Conservation (phyloP, 805 yeast genomes). For the Saturnispora zaruensis region DNA sequence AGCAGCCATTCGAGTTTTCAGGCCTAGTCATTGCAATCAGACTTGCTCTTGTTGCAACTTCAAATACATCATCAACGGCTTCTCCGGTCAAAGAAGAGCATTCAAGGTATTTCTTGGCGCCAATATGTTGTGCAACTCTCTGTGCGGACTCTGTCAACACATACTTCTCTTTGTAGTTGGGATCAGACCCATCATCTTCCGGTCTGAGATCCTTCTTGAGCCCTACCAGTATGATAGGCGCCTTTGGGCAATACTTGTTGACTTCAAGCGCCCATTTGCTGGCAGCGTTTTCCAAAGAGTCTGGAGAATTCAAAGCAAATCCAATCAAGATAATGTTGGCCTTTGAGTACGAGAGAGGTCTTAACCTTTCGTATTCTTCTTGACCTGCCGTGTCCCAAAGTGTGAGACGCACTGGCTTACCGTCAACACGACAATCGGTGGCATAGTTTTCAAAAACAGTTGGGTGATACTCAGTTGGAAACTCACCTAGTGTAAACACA, state of each 20-base stretch:
- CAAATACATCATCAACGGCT: slow-evolving; percentile 91
- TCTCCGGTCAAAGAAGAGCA: slow-evolving; percentile 91
- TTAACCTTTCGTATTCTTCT: slow-evolving; percentile 84
- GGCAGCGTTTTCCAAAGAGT: slow-evolving; percentile 73
- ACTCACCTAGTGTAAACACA: slow-evolving; percentile 87
- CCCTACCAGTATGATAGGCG: slow-evolving; percentile 74
- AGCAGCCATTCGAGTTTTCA: slow-evolving; percentile 34
- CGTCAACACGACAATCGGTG: slow-evolving; percentile 89
- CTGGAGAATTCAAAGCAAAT: slow-evolving; percentile 77
- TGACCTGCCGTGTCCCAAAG: slow-evolving; percentile 97
- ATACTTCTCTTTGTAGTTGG: slow-evolving; percentile 31
- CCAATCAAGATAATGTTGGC: slow-evolving; percentile 84
- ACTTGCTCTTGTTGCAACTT: slow-evolving; percentile 80
- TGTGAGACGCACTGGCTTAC: slow-evolving; percentile 80
- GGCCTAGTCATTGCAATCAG: slow-evolving; percentile 46
- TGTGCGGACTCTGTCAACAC: slow-evolving; percentile 57
- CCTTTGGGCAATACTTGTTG: slow-evolving; percentile 66
- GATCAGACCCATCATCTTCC: slow-evolving; percentile 27
- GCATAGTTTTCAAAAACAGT: slow-evolving; percentile 93
- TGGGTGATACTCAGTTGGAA: slow-evolving; percentile 88
- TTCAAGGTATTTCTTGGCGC: slow-evolving; percentile 77
- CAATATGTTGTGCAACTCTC: slow-evolving; percentile 63
- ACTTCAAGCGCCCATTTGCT: slow-evolving; percentile 87
- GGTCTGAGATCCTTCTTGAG: slow-evolving; percentile 73
- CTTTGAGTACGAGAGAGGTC: slow-evolving; percentile 81